These are phyloP conservation scores for Yueomyces sp. DNA, from an alignment of 805 yeast species.

Conservation along the genomic window DNA sequence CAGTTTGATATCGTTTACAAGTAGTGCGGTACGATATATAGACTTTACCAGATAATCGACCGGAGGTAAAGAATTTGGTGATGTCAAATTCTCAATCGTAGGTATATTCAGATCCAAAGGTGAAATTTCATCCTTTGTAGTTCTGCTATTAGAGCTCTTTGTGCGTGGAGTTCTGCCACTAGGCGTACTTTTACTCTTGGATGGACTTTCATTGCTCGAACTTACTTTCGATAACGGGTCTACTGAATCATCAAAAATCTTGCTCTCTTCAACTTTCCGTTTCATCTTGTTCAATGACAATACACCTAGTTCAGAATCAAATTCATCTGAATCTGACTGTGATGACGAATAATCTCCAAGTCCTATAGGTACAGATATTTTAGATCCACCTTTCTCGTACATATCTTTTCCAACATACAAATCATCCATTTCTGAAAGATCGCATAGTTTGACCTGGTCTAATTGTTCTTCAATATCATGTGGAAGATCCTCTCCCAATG, in stretches of 20 bases:
- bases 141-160: background rate
- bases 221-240: slow-evolving; percentile 17
- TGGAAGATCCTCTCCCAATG: background rate
- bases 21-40: slow-evolving; percentile 46
- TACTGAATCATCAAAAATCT: slow-evolving; percentile 16
- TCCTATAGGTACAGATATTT: background rate
- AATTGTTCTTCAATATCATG: slow-evolving; percentile 2
- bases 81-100: slow-evolving; percentile 44
- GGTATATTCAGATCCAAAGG: slow-evolving; percentile 18
- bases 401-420: background rate
- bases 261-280: slow-evolving; percentile 13
- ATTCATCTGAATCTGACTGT: slow-evolving; percentile 15
- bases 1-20: slow-evolving; percentile 52
- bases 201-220: slow-evolving; percentile 3
- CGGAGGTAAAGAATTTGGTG: slow-evolving; percentile 43
- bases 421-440: background rate
- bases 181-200: slow-evolving; percentile 1
- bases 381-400: background rate
- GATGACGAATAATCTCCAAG: slow-evolving; percentile 4
- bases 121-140: slow-evolving; percentile 4
- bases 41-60: slow-evolving; percentile 42
- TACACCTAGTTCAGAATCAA: slow-evolving; percentile 17
- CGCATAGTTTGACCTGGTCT: slow-evolving; percentile 4
- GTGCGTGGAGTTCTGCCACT: background rate
- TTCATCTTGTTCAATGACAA: slow-evolving; percentile 17